Evolutionary conservation across 164 flowering plant genomes (phyloP), one percentile per base, ranked within the genome.

Genomic region (Dillenia suffruticosa): DNA sequence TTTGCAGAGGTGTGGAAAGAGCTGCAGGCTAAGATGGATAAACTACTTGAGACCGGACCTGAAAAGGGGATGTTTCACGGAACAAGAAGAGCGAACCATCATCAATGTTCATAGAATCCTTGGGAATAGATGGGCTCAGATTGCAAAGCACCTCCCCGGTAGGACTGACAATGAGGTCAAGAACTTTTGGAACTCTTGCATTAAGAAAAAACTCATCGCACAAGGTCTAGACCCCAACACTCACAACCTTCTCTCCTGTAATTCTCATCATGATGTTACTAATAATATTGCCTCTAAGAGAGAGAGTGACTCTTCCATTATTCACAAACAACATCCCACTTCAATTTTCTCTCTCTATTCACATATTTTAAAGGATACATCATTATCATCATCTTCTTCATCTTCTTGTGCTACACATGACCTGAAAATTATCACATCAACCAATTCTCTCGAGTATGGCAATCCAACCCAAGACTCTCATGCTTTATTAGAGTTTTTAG

Each of bases 51-150:
- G 82, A 59, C 84, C 84, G n/a, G 84, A 81, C 67, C 70, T 81
- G n/a, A 81, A 74, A 46, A 67, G 81, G 61, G 84, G 84, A 16
- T 70, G 80, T 6, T 81, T 81, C 44, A 71, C 70, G 6, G 77
- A 68, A 13, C 68, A 78, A 57, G 84, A 81, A 63, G 84, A 81
- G 63, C 63, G 72, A 48, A 78, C 67, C 4, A 81, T 81, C 52
- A 68, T 81, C 8, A 79, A 81, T 50, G 72, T 81, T n/a, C 84
- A 81, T 52, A 62, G 82, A 51, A 74, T 78, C 1, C 65, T 81
- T 5, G 84, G 84, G 58, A 81, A 81, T 65, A 67, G 65, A 63
- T 81, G 84, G 84, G 82, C 84, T 63, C 84, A 78, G 54, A 81
- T 81, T 49, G 84, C 82, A 10, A 81, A 81, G 63, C 80, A 81